Evolutionary conservation across 257 asterid genomes (phyloP).

Genomic region (Mitragyna speciosa): DNA sequence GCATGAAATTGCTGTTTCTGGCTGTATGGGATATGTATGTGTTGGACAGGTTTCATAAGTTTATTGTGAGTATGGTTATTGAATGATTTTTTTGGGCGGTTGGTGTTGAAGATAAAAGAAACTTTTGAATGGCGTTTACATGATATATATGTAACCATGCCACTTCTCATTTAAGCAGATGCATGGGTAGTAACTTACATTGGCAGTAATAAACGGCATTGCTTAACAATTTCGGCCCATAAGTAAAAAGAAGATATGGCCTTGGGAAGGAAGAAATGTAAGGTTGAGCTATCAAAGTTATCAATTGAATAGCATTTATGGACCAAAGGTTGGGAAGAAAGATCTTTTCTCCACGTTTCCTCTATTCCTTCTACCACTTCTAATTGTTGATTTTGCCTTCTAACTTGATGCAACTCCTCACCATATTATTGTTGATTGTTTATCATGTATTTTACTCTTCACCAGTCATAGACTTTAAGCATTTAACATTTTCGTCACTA

Average conservation of each 20-base stretch:
- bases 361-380: background rate
- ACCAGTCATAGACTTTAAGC: no score
- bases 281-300: background rate
- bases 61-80: background rate
- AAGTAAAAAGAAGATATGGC: background rate
- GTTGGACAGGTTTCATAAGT: background rate
- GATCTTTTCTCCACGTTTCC: background rate
- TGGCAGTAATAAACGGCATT: background rate
- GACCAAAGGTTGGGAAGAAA: background rate
- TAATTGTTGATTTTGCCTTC: background rate
- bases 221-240: background rate
- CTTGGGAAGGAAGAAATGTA: background rate
- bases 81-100: background rate
- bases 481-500: no score
- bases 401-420: background rate
- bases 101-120: background rate
- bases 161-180: background rate
- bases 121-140: background rate
- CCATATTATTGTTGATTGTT: no score
- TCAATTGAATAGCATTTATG: background rate
- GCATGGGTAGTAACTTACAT: background rate
- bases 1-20: background rate
- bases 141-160: background rate
- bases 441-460: background rate
- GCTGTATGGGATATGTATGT: background rate